These are phyloP conservation scores for Aspergillus sp. DNA, from an alignment of 2,329 filamentous ascomycete genomes.

Conservation along the genomic window DNA sequence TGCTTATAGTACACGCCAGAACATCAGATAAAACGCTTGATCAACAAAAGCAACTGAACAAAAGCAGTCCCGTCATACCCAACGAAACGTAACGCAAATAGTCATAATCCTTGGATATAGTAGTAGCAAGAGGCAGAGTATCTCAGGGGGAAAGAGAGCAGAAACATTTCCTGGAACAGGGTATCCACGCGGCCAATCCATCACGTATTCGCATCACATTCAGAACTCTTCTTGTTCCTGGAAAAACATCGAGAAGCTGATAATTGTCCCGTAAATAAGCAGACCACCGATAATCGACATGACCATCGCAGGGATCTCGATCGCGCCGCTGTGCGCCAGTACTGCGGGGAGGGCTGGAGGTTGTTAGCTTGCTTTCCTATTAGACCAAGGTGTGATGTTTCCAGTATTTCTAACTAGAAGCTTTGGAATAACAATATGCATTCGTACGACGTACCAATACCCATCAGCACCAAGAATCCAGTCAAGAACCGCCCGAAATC, in stretches of 20 bases:
- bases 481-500: constrained; percentile 93
- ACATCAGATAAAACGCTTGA: not conserved
- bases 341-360: constrained; percentile 72
- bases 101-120: not conserved
- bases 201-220: not conserved
- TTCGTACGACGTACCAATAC: constrained; percentile 64
- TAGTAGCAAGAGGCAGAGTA: not conserved
- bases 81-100: not conserved
- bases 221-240: constrained; percentile 89
- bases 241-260: constrained; percentile 98
- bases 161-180: not conserved
- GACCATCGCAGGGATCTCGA: constrained; percentile 75
- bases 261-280: constrained; percentile 95
- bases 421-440: no score
- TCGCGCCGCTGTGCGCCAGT: constrained; percentile 79
- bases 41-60: not conserved
- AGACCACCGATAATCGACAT: constrained; percentile 93
- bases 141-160: not conserved
- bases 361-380: constrained; percentile 5
- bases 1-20: constrained; percentile 2
- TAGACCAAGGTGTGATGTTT: no score
- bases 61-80: not conserved
- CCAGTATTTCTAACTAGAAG: no score
- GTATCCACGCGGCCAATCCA: not conserved
- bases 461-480: constrained; percentile 94